Percentiles rank a stretch among this genome's conserved stretches.
Conservation (phyloP, 2,329 filamentous ascomycete species). For the Sporothrix protearum region DNA sequence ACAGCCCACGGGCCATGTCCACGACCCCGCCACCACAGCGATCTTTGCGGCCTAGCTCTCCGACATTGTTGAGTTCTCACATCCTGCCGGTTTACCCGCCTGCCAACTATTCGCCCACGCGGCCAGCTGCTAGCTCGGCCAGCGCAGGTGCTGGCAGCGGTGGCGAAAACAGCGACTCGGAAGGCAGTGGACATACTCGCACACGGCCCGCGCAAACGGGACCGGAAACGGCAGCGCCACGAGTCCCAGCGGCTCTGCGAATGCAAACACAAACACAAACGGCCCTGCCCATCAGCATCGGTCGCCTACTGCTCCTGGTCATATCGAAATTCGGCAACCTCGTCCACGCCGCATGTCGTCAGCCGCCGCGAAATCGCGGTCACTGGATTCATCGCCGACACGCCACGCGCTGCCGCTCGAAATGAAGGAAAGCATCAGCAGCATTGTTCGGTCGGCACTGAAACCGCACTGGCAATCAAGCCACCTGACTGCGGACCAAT, state of each 20-base stretch:
- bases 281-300: conserved; percentile 29
- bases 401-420: conserved; percentile 66
- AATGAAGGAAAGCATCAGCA: conserved; percentile 83
- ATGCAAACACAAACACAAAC: conserved; percentile 30
- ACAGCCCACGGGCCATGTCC: conserved; percentile 64
- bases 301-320: conserved; percentile 29
- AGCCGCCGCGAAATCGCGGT: conserved; percentile 42
- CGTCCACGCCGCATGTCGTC: conserved; percentile 47
- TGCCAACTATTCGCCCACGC: conserved; percentile 66
- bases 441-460: conserved; percentile 78
- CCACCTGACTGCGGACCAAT: conserved; percentile 81
- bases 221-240: conserved; percentile 3
- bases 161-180: conserved; percentile 46
- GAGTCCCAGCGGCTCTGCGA: conserved; percentile 37
- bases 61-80: conserved; percentile 63
- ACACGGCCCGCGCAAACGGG: conserved; percentile 31
- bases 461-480: conserved; percentile 79
- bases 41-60: conserved; percentile 60
- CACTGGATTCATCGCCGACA: conserved; percentile 65
- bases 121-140: conserved; percentile 32
- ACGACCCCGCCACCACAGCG: conserved; percentile 65
- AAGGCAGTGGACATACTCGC: conserved; percentile 15
- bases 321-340: conserved; percentile 51
- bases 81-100: conserved; percentile 72
- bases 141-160: conserved; percentile 7